Base-by-base conservation (phyloP, 2,329 filamentous ascomycete species). In the Aspergillus chevalieri region DNA sequence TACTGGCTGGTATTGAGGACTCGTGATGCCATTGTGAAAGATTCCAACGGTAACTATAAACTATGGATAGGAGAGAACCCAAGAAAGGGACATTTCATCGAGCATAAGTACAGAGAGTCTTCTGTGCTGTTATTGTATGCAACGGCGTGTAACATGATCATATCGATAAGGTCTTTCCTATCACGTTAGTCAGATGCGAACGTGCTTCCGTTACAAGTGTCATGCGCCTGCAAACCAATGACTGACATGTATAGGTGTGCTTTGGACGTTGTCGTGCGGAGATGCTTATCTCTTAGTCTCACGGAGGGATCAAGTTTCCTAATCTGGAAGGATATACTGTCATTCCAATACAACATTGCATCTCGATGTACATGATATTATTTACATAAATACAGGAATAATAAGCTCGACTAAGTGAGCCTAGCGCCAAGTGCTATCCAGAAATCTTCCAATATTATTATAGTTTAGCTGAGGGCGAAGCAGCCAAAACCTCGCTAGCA, bases 161-260 rank as follows among this genome's bases (percentile, higher is more conserved):
- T 46, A 30, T 33, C 26, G 42, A 43, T 15, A 28, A 19, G 41
- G 30, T 51, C 36, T 54, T 62, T 47, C 61, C 61, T 2, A 52
- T 57, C 60, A 46, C 42, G 62, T 65, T 59, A 60, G 60, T 57
- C 49, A 42, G 56, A 67, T 64, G 62, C 62, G 62, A 61, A 43
- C 46, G 15, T 38, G 33, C 8, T 9, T 30, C 38, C 10, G 10
- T 36, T 17, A n/a, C 34, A 36, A 36, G n/a, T 17, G 34, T 3
- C 15, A 7, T 36, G n/a, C 26, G 9, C 4, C 26, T 4, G 17
- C 4, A 30, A 12, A 30, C 26, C 9, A 5, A 30, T 12, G 2
- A 4, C 3, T 12, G 26, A 30, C 26, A 30, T 12, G 26, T 28
- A 9, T 10, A 28, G 26, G 26, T 28, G 2, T 30, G 4, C 26